Conservation (phyloP, 371 early-diverging fungal genomes). For the Nematocida sp. region DNA sequence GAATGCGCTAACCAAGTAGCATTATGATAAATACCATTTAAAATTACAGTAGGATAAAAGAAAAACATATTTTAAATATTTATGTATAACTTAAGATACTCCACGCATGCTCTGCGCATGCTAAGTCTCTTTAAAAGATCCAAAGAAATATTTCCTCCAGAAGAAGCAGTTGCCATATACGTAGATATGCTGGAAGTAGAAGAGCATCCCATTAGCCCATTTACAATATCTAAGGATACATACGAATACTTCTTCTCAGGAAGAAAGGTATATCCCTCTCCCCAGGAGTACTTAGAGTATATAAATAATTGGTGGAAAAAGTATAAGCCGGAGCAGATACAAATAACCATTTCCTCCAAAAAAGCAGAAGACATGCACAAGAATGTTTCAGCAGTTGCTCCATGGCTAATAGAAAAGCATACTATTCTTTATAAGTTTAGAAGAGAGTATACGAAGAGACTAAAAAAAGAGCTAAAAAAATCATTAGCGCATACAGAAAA, state of each 20-base stretch:
- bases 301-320: neutral
- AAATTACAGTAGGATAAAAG: neutral
- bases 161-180: neutral
- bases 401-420: neutral
- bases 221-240: neutral
- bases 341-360: neutral
- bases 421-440: neutral
- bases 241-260: conserved; percentile 47
- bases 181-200: conserved; percentile 24
- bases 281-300: conserved; percentile 18
- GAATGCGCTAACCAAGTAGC: neutral
- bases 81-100: conserved; percentile 44
- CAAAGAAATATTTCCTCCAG: conserved; percentile 16
- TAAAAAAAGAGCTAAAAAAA: neutral
- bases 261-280: neutral
- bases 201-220: neutral
- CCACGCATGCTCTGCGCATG: conserved; percentile 11
- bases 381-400: conserved; percentile 11
- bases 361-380: too few species aligned
- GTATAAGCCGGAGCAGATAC: neutral
- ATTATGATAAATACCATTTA: neutral
- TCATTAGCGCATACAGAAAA: too few species aligned
- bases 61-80: too few species aligned
- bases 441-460: neutral
- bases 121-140: conserved; percentile 35